Base-by-base conservation (phyloP, 495 filamentous ascomycete species). In the Tuber indicum region DNA sequence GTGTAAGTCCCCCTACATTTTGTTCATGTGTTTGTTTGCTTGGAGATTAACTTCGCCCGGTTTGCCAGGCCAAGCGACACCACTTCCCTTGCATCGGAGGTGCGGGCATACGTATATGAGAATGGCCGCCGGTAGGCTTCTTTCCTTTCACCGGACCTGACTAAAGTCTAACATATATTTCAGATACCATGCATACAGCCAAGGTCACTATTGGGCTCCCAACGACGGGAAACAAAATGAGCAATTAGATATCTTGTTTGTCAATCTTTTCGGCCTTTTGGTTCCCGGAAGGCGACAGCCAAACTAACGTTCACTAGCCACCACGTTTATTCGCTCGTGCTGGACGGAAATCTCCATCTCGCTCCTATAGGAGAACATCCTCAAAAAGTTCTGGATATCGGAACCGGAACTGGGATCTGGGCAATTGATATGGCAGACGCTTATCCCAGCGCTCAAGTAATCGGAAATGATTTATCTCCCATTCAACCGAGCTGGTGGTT, bases 351-450 rank as follows among this genome's bases (percentile, higher is more conserved):
- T 66, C 85, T 91, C 12, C 88, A 86, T 78, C 84, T 90, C 5
- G 87, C 91, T 0, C 91, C 91, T 9, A 84, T 93, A 23, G 85
- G 82, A 44, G 71, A 83, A 16, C 84, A 87, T n/a, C 86, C 88
- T 1, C 87, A 91, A 75, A 88, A 88, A 74, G 87, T 91, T 36
- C 85, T 93, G 16, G 91, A 93, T 78, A 81, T 93, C 52, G 91
- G 91, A 69, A 92, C 91, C 1, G 91, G 91, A 16, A 84, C 81
- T 39, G 78, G 81, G 32, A 82, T 86, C n/a, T 89, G 88, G 88
- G 86, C 86, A n/a, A 86, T 87, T 26, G 86, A 87, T 49, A 84
- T 90, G 81, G 89, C 86, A 36, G 87, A 88, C 78, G 73, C 78
- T 74, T 88, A 85, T 62, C 86, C 87, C 6, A 76, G 82, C 17